Evolutionary conservation across 371 early-diverging fungal species (phyloP).

Genomic region (Spiromyces aspiralis): DNA sequence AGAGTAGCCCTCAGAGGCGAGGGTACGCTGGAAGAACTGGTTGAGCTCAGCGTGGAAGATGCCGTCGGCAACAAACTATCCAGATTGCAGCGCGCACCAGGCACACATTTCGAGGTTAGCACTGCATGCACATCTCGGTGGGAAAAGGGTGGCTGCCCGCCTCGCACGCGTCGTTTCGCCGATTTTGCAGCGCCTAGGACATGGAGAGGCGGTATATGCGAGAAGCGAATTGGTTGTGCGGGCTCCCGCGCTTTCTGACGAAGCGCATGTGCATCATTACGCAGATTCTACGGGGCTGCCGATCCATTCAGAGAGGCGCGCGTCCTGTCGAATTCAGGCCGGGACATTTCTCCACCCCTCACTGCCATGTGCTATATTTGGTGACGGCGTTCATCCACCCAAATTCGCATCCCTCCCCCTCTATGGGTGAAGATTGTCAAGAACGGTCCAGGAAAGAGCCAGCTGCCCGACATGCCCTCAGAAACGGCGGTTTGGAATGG

Average conservation of each 20-base stretch:
- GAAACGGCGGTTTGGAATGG: neutral
- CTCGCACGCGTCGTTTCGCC: neutral
- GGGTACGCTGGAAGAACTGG: constrained; percentile 94
- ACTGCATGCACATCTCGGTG: neutral
- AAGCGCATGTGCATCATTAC: too few relatives aligned
- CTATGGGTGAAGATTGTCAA: neutral
- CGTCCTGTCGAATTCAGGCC: too few relatives aligned
- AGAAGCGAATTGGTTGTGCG: neutral
- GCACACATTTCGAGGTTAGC: neutral
- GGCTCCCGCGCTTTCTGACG: too few relatives aligned
- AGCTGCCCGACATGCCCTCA: too few relatives aligned
- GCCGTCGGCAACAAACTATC: constrained; percentile 96
- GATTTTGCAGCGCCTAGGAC: neutral
- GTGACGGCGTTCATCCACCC: neutral
- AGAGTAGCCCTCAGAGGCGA: constrained; percentile 79
- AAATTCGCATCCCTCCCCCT: neutral
- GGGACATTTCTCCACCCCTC: too few relatives aligned
- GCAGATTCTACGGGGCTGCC: too few relatives aligned
- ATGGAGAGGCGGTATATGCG: neutral
- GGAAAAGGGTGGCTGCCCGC: neutral
- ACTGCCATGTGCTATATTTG: too few relatives aligned
- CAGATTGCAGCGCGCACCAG: neutral
- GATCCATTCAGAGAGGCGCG: too few relatives aligned
- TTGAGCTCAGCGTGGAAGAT: constrained; percentile 99
- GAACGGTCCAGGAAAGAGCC: too few relatives aligned